A percentile compares a stretch with the other conserved stretches of the same genome.
Conservation (phyloP, 1,284 basidiomycete genomes). For the Ustilago tritici region DNA sequence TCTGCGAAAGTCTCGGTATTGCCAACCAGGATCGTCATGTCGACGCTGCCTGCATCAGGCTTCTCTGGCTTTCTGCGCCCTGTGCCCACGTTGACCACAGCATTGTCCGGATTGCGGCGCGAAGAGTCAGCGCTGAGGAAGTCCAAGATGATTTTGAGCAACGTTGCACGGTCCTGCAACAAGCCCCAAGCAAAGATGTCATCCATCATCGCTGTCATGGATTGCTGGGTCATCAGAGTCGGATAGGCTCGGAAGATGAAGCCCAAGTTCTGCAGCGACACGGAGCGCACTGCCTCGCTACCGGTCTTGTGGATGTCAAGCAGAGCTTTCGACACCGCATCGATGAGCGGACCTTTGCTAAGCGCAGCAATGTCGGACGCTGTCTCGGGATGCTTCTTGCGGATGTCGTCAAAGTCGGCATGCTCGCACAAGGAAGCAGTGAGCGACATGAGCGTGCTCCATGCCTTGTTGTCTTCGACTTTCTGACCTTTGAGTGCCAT, state of each 20-base stretch:
- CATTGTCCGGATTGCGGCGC: slow-evolving; percentile 44
- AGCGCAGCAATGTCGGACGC: slow-evolving; percentile 42
- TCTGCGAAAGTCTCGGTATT: slow-evolving; percentile 94
- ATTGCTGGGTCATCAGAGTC: slow-evolving; percentile 82
- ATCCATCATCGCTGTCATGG: slow-evolving; percentile 88
- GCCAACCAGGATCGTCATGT: slow-evolving; percentile 88
- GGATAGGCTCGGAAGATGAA: slow-evolving; percentile 93
- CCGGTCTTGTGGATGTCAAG: slow-evolving; percentile 79
- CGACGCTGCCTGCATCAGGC: slow-evolving; percentile 74
- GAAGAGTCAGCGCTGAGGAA: slow-evolving; percentile 53
- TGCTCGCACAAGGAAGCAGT: slow-evolving; percentile 81
- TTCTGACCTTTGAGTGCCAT: slow-evolving; percentile 35
- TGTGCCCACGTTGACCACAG: slow-evolving; percentile 35
- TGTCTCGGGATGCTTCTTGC: slow-evolving; percentile 70
- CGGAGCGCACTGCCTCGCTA: slow-evolving; percentile 74
- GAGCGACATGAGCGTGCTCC: slow-evolving; percentile 54
- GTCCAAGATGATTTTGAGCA: slow-evolving; percentile 89
- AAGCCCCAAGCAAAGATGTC: slow-evolving; percentile 80
- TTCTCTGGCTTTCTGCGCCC: slow-evolving; percentile 54
- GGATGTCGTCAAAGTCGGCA: slow-evolving; percentile 84
- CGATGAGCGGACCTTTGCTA: slow-evolving; percentile 78
- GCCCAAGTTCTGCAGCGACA: slow-evolving; percentile 81
- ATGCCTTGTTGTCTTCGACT: slow-evolving; percentile 47
- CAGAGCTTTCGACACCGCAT: slow-evolving; percentile 82
- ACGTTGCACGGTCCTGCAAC: slow-evolving; percentile 78